Evolutionary conservation across 2,329 filamentous ascomycete genomes (phyloP).

Genomic region (Colletotrichum tropicale): DNA sequence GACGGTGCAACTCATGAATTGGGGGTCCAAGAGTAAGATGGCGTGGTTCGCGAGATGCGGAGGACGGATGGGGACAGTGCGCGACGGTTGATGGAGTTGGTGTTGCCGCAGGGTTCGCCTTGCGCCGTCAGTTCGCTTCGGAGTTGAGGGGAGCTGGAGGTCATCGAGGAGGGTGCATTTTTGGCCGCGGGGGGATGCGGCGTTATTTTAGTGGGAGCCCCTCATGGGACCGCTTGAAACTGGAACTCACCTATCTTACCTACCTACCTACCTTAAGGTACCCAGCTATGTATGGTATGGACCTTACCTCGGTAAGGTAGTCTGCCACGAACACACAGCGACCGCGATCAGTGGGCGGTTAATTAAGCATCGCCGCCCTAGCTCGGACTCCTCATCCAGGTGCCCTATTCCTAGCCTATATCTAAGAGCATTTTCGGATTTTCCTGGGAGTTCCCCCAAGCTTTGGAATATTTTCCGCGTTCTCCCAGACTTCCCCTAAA

Average conservation of each 20-base stretch:
- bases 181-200: not conserved
- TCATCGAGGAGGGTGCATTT: slow-evolving; percentile 8
- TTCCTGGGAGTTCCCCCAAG: too few species aligned
- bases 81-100: not conserved
- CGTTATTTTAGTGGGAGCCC: not conserved
- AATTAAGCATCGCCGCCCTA: not conserved
- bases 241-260: not conserved
- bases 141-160: slow-evolving; percentile 6
- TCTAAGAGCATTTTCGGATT: too few species aligned
- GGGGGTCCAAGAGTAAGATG: slow-evolving; percentile 9
- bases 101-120: slow-evolving; percentile 11
- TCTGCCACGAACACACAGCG: not conserved
- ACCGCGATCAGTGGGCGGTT: not conserved
- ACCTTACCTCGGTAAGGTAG: not conserved
- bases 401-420: too few species aligned
- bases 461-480: too few species aligned
- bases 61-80: slow-evolving; percentile 10
- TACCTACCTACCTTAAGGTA: not conserved
- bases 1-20: slow-evolving; percentile 8
- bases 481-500: too few species aligned
- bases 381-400: too few species aligned
- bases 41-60: not conserved
- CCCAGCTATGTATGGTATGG: not conserved
- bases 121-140: slow-evolving; percentile 12
- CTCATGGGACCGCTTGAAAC: not conserved